Conservation (phyloP, 73 alveolate species). For the Paramecium pentaurelia region DNA sequence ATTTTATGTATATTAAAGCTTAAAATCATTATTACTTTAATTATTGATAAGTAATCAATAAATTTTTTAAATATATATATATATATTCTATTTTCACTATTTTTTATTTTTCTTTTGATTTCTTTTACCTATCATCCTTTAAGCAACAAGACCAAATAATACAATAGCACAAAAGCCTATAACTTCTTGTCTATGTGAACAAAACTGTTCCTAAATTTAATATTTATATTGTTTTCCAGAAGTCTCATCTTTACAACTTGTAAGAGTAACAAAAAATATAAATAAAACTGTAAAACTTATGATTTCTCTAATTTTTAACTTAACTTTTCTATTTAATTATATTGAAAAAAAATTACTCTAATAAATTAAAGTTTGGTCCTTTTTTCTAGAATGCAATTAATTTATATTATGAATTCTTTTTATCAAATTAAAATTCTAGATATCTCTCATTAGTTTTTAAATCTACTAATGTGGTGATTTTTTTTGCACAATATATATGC, state of each 20-base stretch:
- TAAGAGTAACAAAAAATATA: neutral
- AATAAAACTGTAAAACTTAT: constrained; percentile 14
- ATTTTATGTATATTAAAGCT: neutral
- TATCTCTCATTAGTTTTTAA: neutral
- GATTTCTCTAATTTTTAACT: neutral
- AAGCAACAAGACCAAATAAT: neutral
- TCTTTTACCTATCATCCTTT: constrained; percentile 6
- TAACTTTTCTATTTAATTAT: neutral
- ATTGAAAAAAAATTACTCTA: neutral
- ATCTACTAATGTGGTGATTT: neutral
- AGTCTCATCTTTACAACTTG: neutral
- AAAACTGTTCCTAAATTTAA: neutral
- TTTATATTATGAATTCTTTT: neutral
- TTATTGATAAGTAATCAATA: neutral
- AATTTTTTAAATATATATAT: neutral
- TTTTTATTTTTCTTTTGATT: neutral
- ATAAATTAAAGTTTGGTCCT: neutral
- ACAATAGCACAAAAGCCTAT: constrained; percentile 7
- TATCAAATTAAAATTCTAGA: neutral
- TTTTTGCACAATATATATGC: neutral
- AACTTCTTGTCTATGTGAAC: neutral
- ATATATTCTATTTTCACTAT: neutral
- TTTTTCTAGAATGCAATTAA: neutral
- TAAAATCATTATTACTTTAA: neutral
- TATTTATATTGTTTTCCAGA: neutral